Conservation (phyloP, 2,329 filamentous ascomycete species). For the Periconia macrospinosa region DNA sequence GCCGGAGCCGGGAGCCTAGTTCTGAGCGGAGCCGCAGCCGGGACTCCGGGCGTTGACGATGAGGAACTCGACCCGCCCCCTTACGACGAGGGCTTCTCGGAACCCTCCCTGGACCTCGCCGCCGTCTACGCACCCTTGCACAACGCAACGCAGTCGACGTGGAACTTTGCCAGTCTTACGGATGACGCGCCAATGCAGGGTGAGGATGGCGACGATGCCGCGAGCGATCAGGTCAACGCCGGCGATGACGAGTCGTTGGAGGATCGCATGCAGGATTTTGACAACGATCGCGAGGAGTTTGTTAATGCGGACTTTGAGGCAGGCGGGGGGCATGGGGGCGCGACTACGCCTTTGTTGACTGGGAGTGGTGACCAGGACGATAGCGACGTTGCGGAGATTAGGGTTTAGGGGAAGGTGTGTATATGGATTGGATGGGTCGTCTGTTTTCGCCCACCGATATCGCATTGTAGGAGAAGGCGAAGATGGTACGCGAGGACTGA, state of each 20-base stretch:
- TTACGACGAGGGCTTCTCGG: too few relatives aligned
- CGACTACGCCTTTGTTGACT: neutral
- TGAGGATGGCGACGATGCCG: neutral
- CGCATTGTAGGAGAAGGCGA: too few relatives aligned
- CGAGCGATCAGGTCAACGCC: constrained; percentile 23
- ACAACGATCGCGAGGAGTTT: constrained; percentile 29
- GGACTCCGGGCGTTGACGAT: constrained; percentile 29
- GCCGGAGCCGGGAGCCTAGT: constrained; percentile 34
- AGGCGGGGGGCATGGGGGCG: neutral
- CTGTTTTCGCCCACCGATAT: too few relatives aligned
- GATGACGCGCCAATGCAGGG: too few relatives aligned
- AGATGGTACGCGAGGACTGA: too few relatives aligned
- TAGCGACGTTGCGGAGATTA: constrained; percentile 26
- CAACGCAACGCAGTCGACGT: neutral
- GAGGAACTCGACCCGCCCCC: neutral
- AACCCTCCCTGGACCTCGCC: too few relatives aligned
- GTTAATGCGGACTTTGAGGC: neutral
- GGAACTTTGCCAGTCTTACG: neutral
- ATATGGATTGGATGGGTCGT: neutral
- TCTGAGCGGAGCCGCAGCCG: constrained; percentile 39
- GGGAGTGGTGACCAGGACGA: constrained; percentile 19
- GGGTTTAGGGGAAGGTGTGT: constrained; percentile 3
- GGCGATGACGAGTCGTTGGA: constrained; percentile 18
- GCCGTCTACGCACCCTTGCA: neutral
- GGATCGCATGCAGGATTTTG: constrained; percentile 27